Percentiles rank a stretch among this genome's conserved stretches.
These are phyloP conservation scores for Ettlia oleoabundans DNA, from an alignment of 139 green algal species.

Conservation along the genomic window DNA sequence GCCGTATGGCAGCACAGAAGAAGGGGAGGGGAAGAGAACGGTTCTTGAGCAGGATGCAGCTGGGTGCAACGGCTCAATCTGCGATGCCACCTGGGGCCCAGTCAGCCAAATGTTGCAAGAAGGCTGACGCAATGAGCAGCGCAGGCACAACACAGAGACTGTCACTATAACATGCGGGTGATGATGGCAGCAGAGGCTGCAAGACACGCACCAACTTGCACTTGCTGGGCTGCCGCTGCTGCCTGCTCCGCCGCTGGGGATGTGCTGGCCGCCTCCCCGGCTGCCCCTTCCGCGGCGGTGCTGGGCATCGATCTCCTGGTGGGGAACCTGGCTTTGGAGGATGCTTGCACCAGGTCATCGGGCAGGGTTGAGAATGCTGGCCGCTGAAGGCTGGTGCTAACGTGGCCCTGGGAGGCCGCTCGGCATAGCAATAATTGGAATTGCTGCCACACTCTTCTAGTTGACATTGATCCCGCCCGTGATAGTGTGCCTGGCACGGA, in stretches of 20 bases:
- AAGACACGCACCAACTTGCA: neutral
- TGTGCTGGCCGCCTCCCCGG: neutral
- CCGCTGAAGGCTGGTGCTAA: neutral
- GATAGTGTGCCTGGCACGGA: no score
- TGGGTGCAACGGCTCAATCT: neutral
- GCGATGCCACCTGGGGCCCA: no score
- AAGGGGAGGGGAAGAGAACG: neutral
- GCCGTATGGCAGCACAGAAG: no score
- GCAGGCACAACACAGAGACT: neutral
- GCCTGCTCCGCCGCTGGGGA: neutral
- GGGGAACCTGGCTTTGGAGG: conserved; percentile 14
- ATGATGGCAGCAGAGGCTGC: neutral
- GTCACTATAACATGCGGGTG: neutral
- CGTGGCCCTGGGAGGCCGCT: neutral
- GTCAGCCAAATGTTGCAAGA: no score
- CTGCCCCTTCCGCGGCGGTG: neutral
- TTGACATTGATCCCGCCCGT: no score
- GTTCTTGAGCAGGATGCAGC: neutral
- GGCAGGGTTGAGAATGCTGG: conserved; percentile 35
- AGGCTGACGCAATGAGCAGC: no score
- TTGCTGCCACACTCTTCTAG: neutral
- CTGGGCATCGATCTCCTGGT: neutral
- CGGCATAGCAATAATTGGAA: neutral
- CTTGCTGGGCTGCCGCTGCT: neutral
- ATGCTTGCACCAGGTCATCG: conserved; percentile 31